Percentiles rank a stretch among this genome's conserved stretches.
phyloP scores from a whole-genome alignment of 2,329 filamentous ascomycete species.

The Talaromyces sp. region DNA sequence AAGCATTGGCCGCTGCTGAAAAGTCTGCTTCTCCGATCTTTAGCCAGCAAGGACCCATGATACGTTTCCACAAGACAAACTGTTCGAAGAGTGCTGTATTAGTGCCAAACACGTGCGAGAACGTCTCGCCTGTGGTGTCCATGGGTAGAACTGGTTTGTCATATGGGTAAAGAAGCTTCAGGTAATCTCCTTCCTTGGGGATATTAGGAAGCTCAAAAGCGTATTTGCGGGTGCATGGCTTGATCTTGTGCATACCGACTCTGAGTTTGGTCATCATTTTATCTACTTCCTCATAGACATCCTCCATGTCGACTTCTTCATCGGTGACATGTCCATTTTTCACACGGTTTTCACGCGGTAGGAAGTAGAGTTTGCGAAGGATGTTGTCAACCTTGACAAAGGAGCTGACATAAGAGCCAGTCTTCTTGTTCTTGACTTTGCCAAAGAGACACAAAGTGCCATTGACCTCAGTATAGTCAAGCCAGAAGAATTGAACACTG shows the following conservation, averaged over 20 bases:
- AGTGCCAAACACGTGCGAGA: slow-evolving; percentile 87
- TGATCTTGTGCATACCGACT: slow-evolving; percentile 89
- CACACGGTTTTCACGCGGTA: slow-evolving; percentile 65
- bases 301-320: slow-evolving; percentile 76
- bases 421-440: slow-evolving; percentile 87
- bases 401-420: slow-evolving; percentile 73
- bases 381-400: slow-evolving; percentile 97
- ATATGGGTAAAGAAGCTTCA: slow-evolving; percentile 96
- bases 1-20: slow-evolving; percentile 78
- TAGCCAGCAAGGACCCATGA: slow-evolving; percentile 98
- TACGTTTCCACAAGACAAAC: slow-evolving; percentile 96
- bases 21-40: slow-evolving; percentile 85
- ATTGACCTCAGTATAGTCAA: slow-evolving; percentile 88
- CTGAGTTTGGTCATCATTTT: slow-evolving; percentile 79
- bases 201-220: slow-evolving; percentile 87
- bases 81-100: slow-evolving; percentile 95
- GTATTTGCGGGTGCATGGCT: slow-evolving; percentile 82
- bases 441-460: slow-evolving; percentile 91
- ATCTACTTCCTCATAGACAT: slow-evolving; percentile 88
- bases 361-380: slow-evolving; percentile 83
- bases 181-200: slow-evolving; percentile 82
- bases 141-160: slow-evolving; percentile 70
- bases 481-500: slow-evolving; percentile 92
- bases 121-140: slow-evolving; percentile 74
- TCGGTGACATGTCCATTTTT: slow-evolving; percentile 61